A percentile compares a stretch with the other conserved stretches of the same genome.
These are phyloP conservation scores for Arabidopsis lyrata DNA, from an alignment of 441 rosid species.

Conservation along the genomic window DNA sequence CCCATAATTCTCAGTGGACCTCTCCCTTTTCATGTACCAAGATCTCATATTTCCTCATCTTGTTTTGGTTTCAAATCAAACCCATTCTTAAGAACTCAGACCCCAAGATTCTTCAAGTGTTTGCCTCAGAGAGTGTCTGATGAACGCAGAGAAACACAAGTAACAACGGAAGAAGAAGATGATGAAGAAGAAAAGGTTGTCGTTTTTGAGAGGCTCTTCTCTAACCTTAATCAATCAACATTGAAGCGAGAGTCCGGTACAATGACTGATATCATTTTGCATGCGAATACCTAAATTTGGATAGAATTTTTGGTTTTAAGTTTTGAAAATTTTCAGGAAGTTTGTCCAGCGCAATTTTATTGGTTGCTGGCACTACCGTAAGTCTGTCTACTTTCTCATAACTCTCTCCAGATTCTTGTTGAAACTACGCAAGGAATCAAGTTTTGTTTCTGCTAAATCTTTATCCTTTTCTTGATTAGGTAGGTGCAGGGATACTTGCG, in stretches of 20 bases:
- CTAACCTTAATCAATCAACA: constrained; percentile 81
- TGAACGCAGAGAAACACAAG: constrained; percentile 47
- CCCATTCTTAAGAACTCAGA: constrained; percentile 19
- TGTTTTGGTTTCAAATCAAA: constrained; percentile 27
- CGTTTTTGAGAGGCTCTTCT: constrained; percentile 80
- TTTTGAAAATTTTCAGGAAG: constrained; percentile 61
- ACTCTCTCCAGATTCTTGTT: not conserved
- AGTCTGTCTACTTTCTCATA: constrained; percentile 20
- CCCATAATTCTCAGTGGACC: not conserved
- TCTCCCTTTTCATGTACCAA: constrained; percentile 14
- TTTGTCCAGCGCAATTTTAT: constrained; percentile 76
- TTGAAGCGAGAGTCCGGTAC: constrained; percentile 85
- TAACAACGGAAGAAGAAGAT: constrained; percentile 29
- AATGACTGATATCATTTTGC: not conserved
- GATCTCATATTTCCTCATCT: constrained; percentile 13
- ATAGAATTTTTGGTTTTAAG: constrained; percentile 8
- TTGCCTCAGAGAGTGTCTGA: constrained; percentile 49
- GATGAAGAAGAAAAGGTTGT: constrained; percentile 36
- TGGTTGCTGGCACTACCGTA: constrained; percentile 94
- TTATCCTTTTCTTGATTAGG: constrained; percentile 46
- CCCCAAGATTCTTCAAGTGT: constrained; percentile 48
- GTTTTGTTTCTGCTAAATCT: not conserved
- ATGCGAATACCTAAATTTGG: not conserved
- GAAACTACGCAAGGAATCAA: constrained; percentile 12
- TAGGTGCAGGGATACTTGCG: constrained; percentile 95